phyloP scores from a whole-genome alignment of 1,284 basidiomycete species.

The Irpex sp. region DNA sequence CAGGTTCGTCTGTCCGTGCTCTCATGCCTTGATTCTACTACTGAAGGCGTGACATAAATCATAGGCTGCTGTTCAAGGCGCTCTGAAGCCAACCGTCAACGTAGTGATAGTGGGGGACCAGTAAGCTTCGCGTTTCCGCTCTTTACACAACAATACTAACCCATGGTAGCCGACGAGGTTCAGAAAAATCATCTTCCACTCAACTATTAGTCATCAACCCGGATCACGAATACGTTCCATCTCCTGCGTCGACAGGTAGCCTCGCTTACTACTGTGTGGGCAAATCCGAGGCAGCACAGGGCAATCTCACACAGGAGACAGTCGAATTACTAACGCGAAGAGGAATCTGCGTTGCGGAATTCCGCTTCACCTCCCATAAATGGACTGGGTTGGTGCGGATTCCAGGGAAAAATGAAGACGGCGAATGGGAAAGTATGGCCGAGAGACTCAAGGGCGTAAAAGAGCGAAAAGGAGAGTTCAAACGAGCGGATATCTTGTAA shows the following conservation, averaged over 20 bases:
- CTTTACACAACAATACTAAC: neutral
- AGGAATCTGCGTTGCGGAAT: constrained; percentile 48
- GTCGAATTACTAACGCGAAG: constrained; percentile 46
- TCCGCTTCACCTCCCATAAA: constrained; percentile 37
- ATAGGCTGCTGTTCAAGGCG: constrained; percentile 31
- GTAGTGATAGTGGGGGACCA: constrained; percentile 54
- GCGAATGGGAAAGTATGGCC: constrained; percentile 31
- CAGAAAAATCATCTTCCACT: constrained; percentile 30
- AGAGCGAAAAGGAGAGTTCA: constrained; percentile 44
- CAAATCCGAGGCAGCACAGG: constrained; percentile 18
- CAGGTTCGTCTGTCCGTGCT: neutral
- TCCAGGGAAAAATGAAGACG: constrained; percentile 39
- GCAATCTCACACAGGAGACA: constrained; percentile 37
- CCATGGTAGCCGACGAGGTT: constrained; percentile 50
- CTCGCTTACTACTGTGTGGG: constrained; percentile 23
- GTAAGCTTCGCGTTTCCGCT: constrained; percentile 41
- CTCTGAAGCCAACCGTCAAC: constrained; percentile 49
- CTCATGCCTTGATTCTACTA: too few species aligned
- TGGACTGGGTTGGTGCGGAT: constrained; percentile 61
- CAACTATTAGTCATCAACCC: constrained; percentile 4
- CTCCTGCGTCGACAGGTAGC: constrained; percentile 6
- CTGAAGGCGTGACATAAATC: too few species aligned
- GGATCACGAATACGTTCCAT: neutral
- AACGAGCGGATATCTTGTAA: constrained; percentile 51
- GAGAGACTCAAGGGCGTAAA: constrained; percentile 40